Conservation (phyloP, 352 stramenopile genomes). For the Pythium folliculosum region DNA sequence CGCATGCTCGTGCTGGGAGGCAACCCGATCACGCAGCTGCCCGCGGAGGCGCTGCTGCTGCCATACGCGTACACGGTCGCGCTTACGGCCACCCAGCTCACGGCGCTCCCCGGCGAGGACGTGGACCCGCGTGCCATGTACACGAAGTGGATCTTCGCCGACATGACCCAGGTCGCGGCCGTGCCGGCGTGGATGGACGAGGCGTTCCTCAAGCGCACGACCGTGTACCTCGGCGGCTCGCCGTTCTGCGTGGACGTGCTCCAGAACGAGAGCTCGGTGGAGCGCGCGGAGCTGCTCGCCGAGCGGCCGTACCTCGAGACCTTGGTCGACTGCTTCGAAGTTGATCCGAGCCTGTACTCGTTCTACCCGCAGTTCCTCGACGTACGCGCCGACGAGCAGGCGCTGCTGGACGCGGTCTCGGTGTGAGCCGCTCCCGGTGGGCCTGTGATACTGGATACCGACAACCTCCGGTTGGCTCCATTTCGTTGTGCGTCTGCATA, state of each 20-base stretch:
- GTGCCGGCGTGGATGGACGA: constrained; percentile 24
- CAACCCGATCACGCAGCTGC: constrained; percentile 9
- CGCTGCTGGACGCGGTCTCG: neutral
- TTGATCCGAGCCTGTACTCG: neutral
- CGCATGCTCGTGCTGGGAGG: constrained; percentile 16
- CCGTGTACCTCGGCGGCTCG: constrained; percentile 12
- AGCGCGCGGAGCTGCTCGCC: neutral
- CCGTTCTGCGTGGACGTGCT: constrained; percentile 18
- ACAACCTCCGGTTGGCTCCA: no score
- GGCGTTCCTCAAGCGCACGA: constrained; percentile 1
- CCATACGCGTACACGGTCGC: constrained; percentile 8
- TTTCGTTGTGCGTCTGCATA: no score
- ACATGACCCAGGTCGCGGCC: constrained; percentile 6
- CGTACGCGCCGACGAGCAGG: neutral
- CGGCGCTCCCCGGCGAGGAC: constrained; percentile 3
- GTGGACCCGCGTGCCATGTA: neutral
- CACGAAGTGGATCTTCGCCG: constrained; percentile 7
- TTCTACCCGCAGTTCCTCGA: constrained; percentile 6
- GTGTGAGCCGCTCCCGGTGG: no score
- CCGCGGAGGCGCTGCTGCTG: constrained; percentile 2
- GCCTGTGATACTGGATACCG: no score
- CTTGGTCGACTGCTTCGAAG: neutral
- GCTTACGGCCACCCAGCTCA: constrained; percentile 10
- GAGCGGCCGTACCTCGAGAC: neutral
- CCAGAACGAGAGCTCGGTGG: constrained; percentile 3